A percentile compares a stretch with the other conserved stretches of the same genome.
Conservation (phyloP, 495 filamentous ascomycete genomes). For the Staphylotrichum longicolle region DNA sequence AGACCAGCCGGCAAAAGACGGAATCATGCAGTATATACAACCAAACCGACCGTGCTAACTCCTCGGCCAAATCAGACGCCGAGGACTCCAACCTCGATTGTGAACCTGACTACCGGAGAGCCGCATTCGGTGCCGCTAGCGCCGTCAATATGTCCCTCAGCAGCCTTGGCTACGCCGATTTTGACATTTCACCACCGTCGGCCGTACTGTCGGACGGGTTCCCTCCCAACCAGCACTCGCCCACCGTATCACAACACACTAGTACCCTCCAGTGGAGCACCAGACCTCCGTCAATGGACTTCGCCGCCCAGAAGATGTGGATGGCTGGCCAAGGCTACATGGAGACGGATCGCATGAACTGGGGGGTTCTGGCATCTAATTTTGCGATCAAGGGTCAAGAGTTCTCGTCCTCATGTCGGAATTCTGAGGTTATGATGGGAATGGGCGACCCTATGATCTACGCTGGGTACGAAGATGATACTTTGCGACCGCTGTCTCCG, state of each 20-base stretch:
- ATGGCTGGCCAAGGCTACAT: constrained; percentile 44
- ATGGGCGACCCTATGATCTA: constrained; percentile 50
- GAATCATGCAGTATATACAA: constrained; percentile 41
- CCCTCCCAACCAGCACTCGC: constrained; percentile 7
- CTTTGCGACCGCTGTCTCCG: not conserved
- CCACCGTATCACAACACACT: not conserved
- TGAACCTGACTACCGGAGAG: constrained; percentile 49
- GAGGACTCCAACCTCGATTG: constrained; percentile 53
- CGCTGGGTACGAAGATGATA: constrained; percentile 6
- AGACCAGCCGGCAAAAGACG: constrained; percentile 30
- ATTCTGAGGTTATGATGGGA: constrained; percentile 50
- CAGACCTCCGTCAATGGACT: constrained; percentile 24
- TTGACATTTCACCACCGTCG: constrained; percentile 36
- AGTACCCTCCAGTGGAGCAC: constrained; percentile 15
- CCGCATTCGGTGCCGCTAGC: constrained; percentile 37
- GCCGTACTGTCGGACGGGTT: constrained; percentile 26
- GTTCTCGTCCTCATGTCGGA: constrained; percentile 32
- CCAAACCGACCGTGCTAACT: constrained; percentile 50
- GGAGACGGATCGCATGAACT: constrained; percentile 27
- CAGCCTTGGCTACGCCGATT: constrained; percentile 45
- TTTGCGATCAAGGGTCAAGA: constrained; percentile 49
- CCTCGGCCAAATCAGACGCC: constrained; percentile 40
- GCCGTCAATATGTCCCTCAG: constrained; percentile 46
- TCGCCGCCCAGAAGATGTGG: constrained; percentile 27
- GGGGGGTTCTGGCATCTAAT: constrained; percentile 18